Base-by-base conservation (phyloP, 2,329 filamentous ascomycete genomes). In the Trichoderma atroviride region DNA sequence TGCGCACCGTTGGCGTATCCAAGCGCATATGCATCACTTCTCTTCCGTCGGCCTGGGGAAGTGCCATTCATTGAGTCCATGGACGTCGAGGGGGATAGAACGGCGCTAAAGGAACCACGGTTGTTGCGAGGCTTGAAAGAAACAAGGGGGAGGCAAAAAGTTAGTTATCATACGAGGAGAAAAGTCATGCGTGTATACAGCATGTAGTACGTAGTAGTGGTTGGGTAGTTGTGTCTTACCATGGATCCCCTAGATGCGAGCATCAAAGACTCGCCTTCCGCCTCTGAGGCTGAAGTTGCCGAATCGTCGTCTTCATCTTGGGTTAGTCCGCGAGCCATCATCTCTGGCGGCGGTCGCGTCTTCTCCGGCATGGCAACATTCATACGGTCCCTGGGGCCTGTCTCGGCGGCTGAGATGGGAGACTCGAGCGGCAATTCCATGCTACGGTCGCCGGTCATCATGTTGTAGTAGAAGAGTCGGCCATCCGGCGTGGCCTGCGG, bases 401-500 rank as follows among this genome's bases (percentile, higher is more conserved):
- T 91, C 80, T 99, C 96, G 72, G 89, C 91, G 22, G 88, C 81
- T 7, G 92, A 93, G 0, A 89, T 89, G 1, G 96, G 94, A 19
- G 95, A 95, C 79, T 99, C 96, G 31, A 99, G 85, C 1, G 96
- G 96, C 71, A 99, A 83, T 78, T 99, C 96, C 88, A 94, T 96
- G 72, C 92, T 96, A 77, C 92, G 96, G 76, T 96, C 93, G 68
- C 95, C 94, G 0, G 96, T 99, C 83, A 97, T 89, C 72, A 95
- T 98, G 80, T 99, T 99, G 86, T 97, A 98, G 82, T 98, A 99
- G 81, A 96, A 99, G 29, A 99, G 82, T 69, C 94, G 88, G 66
- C 96, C 96, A 78, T 98, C 94, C 1, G 93, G 89, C 0, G 96
- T 99, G 16, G 94, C 96, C 82, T 99, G 96, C 22, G 96, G 96